These are phyloP conservation scores for Lyophyllum decastes DNA, from an alignment of 768 basidiomycete genomes.

Conservation along the genomic window DNA sequence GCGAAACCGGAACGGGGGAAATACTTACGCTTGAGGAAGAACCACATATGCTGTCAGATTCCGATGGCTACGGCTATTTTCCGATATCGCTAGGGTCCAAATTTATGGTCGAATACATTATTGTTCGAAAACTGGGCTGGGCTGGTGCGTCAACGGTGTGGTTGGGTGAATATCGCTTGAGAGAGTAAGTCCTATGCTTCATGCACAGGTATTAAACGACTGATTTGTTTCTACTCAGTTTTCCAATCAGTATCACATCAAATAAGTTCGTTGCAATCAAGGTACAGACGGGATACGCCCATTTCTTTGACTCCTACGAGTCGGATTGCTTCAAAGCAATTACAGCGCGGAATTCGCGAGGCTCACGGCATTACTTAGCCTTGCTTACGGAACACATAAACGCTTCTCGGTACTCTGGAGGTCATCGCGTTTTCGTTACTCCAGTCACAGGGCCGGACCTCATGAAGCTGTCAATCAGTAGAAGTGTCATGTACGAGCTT, in stretches of 20 bases:
- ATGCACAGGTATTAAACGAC: not conserved
- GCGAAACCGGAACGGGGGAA: not conserved
- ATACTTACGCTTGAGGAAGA: not conserved
- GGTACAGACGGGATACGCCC: not conserved
- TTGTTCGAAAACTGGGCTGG: not conserved
- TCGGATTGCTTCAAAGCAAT: not conserved
- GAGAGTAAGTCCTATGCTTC: not conserved
- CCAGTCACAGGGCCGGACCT: not conserved
- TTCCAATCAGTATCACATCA: not conserved
- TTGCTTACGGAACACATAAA: not conserved
- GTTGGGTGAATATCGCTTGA: not conserved
- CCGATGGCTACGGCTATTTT: not conserved
- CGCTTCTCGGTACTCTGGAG: not conserved
- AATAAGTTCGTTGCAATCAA: not conserved
- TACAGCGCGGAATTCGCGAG: not conserved
- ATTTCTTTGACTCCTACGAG: not conserved
- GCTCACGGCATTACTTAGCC: not conserved
- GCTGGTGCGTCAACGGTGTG: not conserved
- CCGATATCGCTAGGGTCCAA: not conserved
- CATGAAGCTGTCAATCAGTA: not conserved
- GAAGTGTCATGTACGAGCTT: not conserved
- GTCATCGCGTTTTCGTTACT: not conserved
- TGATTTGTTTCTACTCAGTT: not conserved
- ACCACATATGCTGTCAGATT: not conserved
- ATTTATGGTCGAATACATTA: not conserved